Evolutionary conservation across 2,329 filamentous ascomycete species (phyloP), one percentile per base, ranked within the genome.

Genomic region (Fusarium poae): DNA sequence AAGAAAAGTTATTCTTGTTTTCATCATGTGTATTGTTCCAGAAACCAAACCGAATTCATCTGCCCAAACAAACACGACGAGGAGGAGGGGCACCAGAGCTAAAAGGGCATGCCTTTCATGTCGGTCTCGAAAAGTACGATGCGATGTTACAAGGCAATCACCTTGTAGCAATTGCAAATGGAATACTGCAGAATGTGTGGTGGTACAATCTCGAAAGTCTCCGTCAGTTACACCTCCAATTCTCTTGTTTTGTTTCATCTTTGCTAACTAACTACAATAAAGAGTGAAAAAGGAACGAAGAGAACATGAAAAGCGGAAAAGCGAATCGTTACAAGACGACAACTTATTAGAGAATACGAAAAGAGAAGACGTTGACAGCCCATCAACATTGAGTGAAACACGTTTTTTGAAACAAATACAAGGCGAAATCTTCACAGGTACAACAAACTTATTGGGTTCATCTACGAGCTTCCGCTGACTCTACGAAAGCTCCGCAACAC

Each of bases 81-180:
- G 42, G 12, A 57, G 57, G 2, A 62, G 45, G 15, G 39, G 44
- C 9, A 49, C 49, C 5, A 44, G 58, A 40, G 58, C 58, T 3
- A 39, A 50, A 50, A 20, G 32, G 20, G 48, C 48, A 11, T 62
- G 58, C 39, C n/a, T 62, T 4, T 34, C 39, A 2, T 62, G 56
- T 25, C 37, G 58, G 13, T 52, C 58, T 34, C 45, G 58, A 34
- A 62, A 61, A 21, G 57, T 62, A 6, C 39, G 58, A n/a, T 62
- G 58, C 12, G 57, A 62, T 40, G 58, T 62, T 10, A 45, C 40
- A 27, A 25, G 42, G 6, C 49, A 62, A n/a, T 62, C 57, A 4
- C 58, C 58, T 2, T 62, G 57, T 32, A 62, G 45, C 10, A 62
- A 62, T 13, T 62, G 58, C 5, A 29, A 53, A 34, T 62, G 58